These are phyloP conservation scores for Phellopilus nigrolimitatus DNA, from an alignment of 1,284 basidiomycete genomes.

Conservation along the genomic window DNA sequence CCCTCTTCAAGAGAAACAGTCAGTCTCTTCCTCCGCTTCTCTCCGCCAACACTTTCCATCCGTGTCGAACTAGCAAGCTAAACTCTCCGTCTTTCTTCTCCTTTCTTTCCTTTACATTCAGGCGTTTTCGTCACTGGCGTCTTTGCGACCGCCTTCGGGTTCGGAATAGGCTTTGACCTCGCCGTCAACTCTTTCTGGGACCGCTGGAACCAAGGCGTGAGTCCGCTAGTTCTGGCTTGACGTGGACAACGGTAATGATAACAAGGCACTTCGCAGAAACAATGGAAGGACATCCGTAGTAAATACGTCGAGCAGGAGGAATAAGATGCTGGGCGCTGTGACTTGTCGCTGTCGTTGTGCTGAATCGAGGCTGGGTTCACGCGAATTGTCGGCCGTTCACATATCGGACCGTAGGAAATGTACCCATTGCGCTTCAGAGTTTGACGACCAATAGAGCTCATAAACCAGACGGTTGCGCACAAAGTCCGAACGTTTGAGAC, in stretches of 20 bases:
- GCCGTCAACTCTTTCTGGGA: slow-evolving; percentile 85
- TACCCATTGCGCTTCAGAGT: no score
- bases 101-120: slow-evolving; percentile 27
- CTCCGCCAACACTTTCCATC: no score
- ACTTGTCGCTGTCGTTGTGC: not conserved
- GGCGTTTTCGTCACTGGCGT: slow-evolving; percentile 79
- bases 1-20: slow-evolving; percentile 90
- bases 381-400: no score
- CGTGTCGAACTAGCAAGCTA: no score
- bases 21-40: slow-evolving; percentile 27
- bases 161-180: slow-evolving; percentile 87
- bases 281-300: slow-evolving; percentile 91
- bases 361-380: not conserved
- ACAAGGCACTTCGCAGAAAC: no score
- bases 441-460: not conserved
- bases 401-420: no score
- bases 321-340: not conserved
- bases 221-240: no score
- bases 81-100: not conserved
- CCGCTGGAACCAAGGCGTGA: slow-evolving; percentile 86
- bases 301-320: slow-evolving; percentile 58
- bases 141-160: slow-evolving; percentile 86
- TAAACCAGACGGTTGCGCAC: not conserved
- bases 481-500: no score
- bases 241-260: no score